Base-by-base conservation (phyloP, 2,329 filamentous ascomycete genomes). In the Nannizziopsis barbatae region DNA sequence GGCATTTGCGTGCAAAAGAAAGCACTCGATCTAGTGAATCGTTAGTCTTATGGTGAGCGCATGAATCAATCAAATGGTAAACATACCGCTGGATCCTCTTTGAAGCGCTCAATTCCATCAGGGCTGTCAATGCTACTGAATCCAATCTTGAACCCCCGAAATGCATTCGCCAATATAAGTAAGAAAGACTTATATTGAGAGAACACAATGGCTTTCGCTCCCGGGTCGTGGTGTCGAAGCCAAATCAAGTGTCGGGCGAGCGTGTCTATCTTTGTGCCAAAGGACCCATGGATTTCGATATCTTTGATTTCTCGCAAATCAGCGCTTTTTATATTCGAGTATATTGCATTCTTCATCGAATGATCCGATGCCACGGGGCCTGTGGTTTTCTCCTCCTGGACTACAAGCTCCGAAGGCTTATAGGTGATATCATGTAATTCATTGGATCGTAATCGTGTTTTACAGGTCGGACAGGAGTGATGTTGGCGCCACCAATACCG, bases 161-260 rank as follows among this genome's bases (percentile, higher is more conserved):
- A 82, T 0, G 88, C 90, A 8, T 72, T 73, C 7, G 74, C 74
- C 0, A 96, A 72, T 5, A 94, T 80, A 0, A 75, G 70, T 1
- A 96, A 72, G 57, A 95, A 96, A 47, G 86, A 83, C 48, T 77
- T 77, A 64, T 87, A 92, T 66, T 96, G 90, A 1, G 86, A 93
- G 64, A 95, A 98, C n/a, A 96, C 76, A 61, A 98, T 84, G 0
- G 86, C 85, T 62, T 96, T 96, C 8, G 87, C 80, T 0, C 87
- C 87, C 0, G 87, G 86, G 56, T 95, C 88, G 42, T 85, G 79
- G 55, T 84, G 74, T 2, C 90, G 80, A 15, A 96, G 73, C 86
- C 86, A 95, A 12, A 94, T 66, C 2, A 96, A 67, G 62, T 96
- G 92, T 2, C 86, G 77, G 22, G 83, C 75, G 2, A 90, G 68